phyloP scores from a whole-genome alignment of 768 basidiomycete genomes.

The Cystobasidium onofrii region DNA sequence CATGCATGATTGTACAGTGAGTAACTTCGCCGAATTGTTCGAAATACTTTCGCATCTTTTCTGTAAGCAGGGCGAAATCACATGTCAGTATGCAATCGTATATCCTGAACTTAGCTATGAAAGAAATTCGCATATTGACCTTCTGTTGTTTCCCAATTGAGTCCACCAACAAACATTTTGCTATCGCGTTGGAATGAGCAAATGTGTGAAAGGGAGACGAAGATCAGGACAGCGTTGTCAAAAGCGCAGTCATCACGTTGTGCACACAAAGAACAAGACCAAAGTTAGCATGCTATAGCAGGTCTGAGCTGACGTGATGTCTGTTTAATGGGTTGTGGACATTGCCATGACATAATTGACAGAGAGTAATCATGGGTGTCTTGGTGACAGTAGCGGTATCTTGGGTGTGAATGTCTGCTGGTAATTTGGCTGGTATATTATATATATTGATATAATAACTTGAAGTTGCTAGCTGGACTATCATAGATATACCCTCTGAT shows the following conservation, averaged over 20 bases:
- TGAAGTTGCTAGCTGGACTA: neutral
- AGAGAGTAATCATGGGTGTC: neutral
- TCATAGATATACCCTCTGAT: neutral
- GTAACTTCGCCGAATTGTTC: conserved; percentile 93
- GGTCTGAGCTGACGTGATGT: neutral
- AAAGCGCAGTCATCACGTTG: neutral
- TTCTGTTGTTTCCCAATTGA: conserved; percentile 99
- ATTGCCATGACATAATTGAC: neutral
- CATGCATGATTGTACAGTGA: conserved; percentile 97
- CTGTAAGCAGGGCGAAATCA: conserved; percentile 48
- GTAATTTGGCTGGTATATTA: too few relatives aligned
- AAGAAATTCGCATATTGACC: conserved; percentile 54
- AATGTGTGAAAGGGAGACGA: neutral
- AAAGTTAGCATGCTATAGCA: neutral
- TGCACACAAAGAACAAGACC: neutral
- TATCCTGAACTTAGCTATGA: conserved; percentile 36
- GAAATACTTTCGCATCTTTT: conserved; percentile 63
- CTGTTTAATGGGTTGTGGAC: neutral
- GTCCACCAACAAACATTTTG: conserved; percentile 99
- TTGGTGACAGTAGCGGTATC: neutral
- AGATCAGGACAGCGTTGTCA: neutral
- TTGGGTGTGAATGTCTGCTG: neutral
- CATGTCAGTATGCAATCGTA: conserved; percentile 29
- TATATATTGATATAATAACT: neutral
- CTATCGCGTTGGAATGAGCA: conserved; percentile 49